A percentile compares a stretch with the other conserved stretches of the same genome.
phyloP scores from a whole-genome alignment of 352 stramenopile species.

The Phytophthora pluvialis region DNA sequence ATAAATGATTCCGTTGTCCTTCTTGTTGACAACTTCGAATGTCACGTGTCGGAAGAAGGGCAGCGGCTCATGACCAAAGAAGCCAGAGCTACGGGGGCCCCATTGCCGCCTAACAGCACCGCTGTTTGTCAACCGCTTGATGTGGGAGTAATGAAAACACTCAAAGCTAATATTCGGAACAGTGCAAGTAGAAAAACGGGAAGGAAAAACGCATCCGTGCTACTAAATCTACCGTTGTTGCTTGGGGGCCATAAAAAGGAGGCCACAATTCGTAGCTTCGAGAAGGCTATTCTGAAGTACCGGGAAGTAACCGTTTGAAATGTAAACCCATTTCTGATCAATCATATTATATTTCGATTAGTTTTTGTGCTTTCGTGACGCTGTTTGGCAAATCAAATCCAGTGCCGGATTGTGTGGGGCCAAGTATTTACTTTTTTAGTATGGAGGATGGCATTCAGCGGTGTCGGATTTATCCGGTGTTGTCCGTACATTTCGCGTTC shows the following conservation, averaged over 20 bases:
- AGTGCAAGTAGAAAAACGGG: not conserved
- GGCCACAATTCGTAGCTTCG: not conserved
- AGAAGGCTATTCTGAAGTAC: too few relatives aligned
- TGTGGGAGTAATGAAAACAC: not conserved
- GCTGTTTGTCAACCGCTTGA: not conserved
- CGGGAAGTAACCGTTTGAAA: not conserved
- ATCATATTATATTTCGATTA: not conserved
- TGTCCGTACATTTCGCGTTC: conserved; percentile 5
- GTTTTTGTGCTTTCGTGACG: not conserved
- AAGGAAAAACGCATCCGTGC: too few relatives aligned
- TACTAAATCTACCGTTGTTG: not conserved
- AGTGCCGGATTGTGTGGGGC: not conserved
- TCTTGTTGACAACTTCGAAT: conserved; percentile 1
- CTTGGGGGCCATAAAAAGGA: not conserved
- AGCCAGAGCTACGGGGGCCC: not conserved
- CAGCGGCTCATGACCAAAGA: not conserved
- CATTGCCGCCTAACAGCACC: conserved; percentile 1
- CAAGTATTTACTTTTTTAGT: not conserved
- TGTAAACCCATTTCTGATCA: not conserved
- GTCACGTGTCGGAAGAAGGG: not conserved
- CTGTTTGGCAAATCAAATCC: too few relatives aligned
- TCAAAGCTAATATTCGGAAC: not conserved
- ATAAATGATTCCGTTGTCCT: conserved; percentile 8
- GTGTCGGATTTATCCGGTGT: not conserved
- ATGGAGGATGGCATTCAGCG: not conserved